Evolutionary conservation across 495 filamentous ascomycete genomes (phyloP), one percentile per base, ranked within the genome.

Genomic region (Recurvomyces mirabilis): DNA sequence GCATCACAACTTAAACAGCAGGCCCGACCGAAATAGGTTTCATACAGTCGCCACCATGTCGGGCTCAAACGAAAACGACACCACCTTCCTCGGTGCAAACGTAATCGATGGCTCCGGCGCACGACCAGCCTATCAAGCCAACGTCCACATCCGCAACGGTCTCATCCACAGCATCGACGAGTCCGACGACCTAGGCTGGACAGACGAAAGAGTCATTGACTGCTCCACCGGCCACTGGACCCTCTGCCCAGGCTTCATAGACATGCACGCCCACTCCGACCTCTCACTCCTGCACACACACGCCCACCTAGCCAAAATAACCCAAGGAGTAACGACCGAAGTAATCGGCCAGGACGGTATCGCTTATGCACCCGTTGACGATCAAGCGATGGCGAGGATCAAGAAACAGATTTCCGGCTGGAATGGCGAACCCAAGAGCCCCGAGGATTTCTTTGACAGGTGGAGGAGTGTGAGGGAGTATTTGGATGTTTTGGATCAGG

Each of bases 211-310:
- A n/a, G 19, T 45, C 1, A 35, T 50, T 3, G 47, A 50, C 40
- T 50, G 47, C 35, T 31, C 43, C 4, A 29, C 14, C 17, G 47
- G 47, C 14, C 23, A 21, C 15, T 50, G 40, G 40, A n/a, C 14
- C 5, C 32, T 50, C 13, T 32, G 39, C 23, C 47, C 47, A 10
- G 47, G 47, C 20, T 50, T 50, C 32, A 50, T 50, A n/a, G 47
- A 50, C 33, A 50, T 50, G 47, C 47, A 50, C 41, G 47, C 47
- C 11, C 47, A 50, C 24, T 44, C 40, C 4, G 47, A 50, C 19
- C 33, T 50, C 2, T 37, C 38, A 15, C 41, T 50, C 1, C 41
- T 50, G 3, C 47, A 50, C 22, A 50, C 47, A 5, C 47, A 39
- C 3, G 24, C 21, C 1, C 47, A 50, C 26, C 39, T 38, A 20